Conservation (phyloP, 441 rosid genomes). For the Mallotus repandus region DNA sequence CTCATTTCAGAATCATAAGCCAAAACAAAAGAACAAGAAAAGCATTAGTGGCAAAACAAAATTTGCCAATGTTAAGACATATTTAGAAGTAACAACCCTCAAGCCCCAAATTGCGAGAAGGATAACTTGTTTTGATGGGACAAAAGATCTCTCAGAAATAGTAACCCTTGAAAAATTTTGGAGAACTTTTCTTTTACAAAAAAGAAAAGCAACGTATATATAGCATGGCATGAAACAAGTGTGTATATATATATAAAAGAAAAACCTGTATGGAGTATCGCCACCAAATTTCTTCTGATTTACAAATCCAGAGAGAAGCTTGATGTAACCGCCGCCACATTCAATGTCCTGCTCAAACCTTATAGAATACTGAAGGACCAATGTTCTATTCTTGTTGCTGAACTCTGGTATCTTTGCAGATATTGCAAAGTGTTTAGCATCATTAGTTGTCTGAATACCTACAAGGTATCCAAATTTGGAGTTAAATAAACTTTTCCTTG, state of each 20-base stretch:
- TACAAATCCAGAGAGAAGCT: constrained; percentile 85
- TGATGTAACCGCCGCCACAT: constrained; percentile 89
- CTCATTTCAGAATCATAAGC: neutral
- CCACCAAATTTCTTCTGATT: constrained; percentile 97
- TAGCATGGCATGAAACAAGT: neutral
- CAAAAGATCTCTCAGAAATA: neutral
- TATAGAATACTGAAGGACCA: constrained; percentile 81
- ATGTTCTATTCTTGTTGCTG: constrained; percentile 77
- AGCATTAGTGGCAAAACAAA: neutral
- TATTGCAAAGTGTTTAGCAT: constrained; percentile 76
- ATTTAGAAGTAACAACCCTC: neutral
- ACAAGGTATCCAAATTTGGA: constrained; percentile 15
- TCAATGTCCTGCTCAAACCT: constrained; percentile 87
- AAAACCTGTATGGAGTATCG: constrained; percentile 82
- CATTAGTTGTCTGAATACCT: constrained; percentile 90
- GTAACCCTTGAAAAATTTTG: too few species aligned
- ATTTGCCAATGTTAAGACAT: neutral
- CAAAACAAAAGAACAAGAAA: neutral
- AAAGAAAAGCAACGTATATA: neutral
- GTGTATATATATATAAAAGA: constrained; percentile 2
- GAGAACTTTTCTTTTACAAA: too few species aligned
- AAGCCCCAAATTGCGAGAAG: neutral
- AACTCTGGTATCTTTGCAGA: constrained; percentile 88
- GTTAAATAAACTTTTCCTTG: neutral
- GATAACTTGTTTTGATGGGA: neutral